Conservation (phyloP, 2,329 filamentous ascomycete species). For the Dothistroma pini region DNA sequence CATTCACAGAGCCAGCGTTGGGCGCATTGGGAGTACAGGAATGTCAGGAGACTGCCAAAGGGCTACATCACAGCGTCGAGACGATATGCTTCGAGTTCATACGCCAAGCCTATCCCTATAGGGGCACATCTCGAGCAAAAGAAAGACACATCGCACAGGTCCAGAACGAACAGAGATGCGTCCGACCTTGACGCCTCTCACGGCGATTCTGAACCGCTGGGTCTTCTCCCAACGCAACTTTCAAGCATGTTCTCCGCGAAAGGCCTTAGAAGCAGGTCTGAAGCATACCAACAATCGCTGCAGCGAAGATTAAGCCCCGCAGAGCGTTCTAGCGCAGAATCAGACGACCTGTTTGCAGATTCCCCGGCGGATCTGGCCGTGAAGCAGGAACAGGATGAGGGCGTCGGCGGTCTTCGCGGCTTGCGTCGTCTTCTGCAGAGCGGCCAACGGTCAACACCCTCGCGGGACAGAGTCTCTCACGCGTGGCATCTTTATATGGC, state of each 20-base stretch:
- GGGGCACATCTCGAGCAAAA: background rate
- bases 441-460: background rate
- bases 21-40: conserved; percentile 30
- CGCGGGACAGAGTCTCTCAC: background rate
- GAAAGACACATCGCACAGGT: background rate
- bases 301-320: background rate
- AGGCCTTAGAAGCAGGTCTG: background rate
- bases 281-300: background rate
- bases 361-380: conserved; percentile 17
- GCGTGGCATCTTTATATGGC: conserved; percentile 39
- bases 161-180: background rate
- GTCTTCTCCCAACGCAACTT: background rate
- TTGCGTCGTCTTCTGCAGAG: conserved; percentile 10
- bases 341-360: conserved; percentile 7
- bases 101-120: background rate
- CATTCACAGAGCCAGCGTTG: conserved; percentile 16
- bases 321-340: background rate
- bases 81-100: conserved; percentile 26
- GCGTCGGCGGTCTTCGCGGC: conserved; percentile 5
- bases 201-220: background rate
- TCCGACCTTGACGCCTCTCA: background rate
- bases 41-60: conserved; percentile 25
- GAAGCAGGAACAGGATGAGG: background rate
- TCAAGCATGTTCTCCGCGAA: background rate
- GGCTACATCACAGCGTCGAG: conserved; percentile 28